These are phyloP conservation scores for Mimosa pudica DNA, from an alignment of 306 rosid species.

Conservation along the genomic window DNA sequence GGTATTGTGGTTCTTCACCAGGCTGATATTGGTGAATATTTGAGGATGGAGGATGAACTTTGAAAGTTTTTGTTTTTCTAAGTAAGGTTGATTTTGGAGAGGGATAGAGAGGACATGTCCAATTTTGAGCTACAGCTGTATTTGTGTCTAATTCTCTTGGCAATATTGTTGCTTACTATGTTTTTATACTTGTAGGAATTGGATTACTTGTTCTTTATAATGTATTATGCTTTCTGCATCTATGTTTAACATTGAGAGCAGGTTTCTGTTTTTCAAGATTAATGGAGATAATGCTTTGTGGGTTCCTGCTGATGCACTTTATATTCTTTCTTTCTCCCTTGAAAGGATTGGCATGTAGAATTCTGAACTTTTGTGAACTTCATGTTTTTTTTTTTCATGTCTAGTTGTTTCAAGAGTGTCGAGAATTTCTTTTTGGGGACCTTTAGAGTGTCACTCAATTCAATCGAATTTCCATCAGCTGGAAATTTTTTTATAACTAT, in stretches of 20 bases:
- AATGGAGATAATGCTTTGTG: too few relatives aligned
- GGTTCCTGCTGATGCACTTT: too few relatives aligned
- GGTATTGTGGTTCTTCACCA: slow-evolving; percentile 87
- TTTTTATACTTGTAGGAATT: not conserved
- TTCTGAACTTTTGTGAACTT: too few relatives aligned
- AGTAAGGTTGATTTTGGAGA: slow-evolving; percentile 11
- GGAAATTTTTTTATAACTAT: not conserved
- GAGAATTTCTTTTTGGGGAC: too few relatives aligned
- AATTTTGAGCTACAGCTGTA: not conserved
- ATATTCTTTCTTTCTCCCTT: too few relatives aligned
- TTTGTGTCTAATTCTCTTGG: not conserved
- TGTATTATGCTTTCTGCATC: not conserved
- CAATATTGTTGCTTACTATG: not conserved
- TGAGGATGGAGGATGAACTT: slow-evolving; percentile 95
- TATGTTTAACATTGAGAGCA: not conserved
- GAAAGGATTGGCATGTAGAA: too few relatives aligned
- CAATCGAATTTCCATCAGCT: too few relatives aligned
- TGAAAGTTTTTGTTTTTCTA: slow-evolving; percentile 35
- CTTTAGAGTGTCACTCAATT: too few relatives aligned
- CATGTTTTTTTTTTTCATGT: too few relatives aligned
- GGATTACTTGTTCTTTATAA: not conserved
- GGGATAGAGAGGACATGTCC: not conserved
- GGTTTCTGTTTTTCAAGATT: not conserved
- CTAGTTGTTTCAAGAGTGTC: too few relatives aligned
- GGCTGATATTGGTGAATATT: slow-evolving; percentile 86